Evolutionary conservation across 805 yeast species (phyloP).

Genomic region (Yarrowia yakushimensis): DNA sequence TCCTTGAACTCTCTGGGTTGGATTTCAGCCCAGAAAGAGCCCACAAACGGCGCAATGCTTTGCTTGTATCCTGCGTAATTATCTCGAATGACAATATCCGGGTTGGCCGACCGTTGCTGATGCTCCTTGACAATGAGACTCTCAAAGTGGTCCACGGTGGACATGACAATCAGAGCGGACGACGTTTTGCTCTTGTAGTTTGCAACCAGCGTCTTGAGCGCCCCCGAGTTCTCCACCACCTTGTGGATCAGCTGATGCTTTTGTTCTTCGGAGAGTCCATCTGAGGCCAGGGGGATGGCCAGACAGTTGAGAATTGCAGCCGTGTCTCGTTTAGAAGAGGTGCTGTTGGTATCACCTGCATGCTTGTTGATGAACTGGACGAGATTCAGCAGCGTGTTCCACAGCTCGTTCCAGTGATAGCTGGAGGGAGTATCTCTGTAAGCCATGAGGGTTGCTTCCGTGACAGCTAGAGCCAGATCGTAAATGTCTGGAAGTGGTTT

Average conservation of each 20-base stretch:
- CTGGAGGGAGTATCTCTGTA: conserved; percentile 23
- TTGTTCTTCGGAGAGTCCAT: background rate
- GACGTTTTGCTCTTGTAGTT: conserved; percentile 20
- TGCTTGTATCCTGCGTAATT: conserved; percentile 1
- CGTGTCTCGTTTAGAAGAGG: conserved; percentile 30
- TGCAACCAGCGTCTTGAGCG: conserved; percentile 9
- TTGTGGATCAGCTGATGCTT: conserved; percentile 11
- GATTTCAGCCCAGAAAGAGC: conserved; percentile 20
- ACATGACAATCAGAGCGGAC: conserved; percentile 23
- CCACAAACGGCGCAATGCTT: conserved; percentile 11
- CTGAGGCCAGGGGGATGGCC: conserved; percentile 10
- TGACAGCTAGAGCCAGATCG: conserved; percentile 29
- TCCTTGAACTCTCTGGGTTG: conserved; percentile 29
- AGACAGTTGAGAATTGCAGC: conserved; percentile 27
- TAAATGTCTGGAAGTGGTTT: conserved; percentile 34
- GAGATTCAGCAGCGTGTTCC: conserved; percentile 38
- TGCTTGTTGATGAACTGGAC: conserved; percentile 33
- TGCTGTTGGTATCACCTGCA: conserved; percentile 24
- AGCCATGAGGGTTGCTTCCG: background rate
- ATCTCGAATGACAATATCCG: conserved; percentile 5
- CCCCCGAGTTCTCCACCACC: conserved; percentile 11
- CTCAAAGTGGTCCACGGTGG: conserved; percentile 34
- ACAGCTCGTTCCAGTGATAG: conserved; percentile 42
- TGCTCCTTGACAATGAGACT: conserved; percentile 34
- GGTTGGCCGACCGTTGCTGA: conserved; percentile 33